phyloP scores from a whole-genome alignment of 108 stramenopile genomes.

The Asterionellopsis glacialis region DNA sequence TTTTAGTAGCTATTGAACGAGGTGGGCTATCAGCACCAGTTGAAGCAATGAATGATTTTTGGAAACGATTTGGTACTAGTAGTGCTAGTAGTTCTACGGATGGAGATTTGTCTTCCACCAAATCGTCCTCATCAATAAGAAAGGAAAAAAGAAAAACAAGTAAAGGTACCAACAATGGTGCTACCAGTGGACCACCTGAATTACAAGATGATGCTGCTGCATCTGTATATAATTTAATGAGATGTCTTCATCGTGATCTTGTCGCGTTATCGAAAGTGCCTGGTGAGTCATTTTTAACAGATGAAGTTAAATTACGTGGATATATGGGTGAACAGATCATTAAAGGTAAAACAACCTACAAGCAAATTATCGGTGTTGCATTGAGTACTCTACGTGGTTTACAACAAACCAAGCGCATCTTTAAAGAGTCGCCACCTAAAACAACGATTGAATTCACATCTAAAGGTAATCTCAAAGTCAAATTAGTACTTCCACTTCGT shows the following conservation, averaged over 20 bases:
- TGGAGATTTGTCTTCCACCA: background rate
- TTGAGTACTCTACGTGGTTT: constrained; percentile 37
- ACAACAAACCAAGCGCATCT: constrained; percentile 30
- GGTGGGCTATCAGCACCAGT: background rate
- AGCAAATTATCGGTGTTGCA: constrained; percentile 34
- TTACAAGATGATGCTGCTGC: constrained; percentile 46
- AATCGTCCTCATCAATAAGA: too few relatives aligned
- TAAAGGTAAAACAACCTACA: constrained; percentile 40
- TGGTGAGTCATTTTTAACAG: constrained; percentile 33
- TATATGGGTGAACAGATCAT: constrained; percentile 57
- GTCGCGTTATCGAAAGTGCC: constrained; percentile 33
- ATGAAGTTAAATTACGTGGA: constrained; percentile 54
- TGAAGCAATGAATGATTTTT: background rate
- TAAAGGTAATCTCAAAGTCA: constrained; percentile 32
- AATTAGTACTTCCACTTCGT: constrained; percentile 35
- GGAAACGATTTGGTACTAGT: background rate
- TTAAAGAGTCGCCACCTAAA: constrained; percentile 26
- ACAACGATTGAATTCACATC: constrained; percentile 37
- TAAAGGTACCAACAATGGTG: too few relatives aligned
- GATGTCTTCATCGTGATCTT: constrained; percentile 38
- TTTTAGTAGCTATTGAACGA: background rate
- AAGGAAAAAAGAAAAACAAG: too few relatives aligned
- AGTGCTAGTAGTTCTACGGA: background rate
- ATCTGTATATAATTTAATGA: constrained; percentile 52
- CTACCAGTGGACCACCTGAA: constrained; percentile 4